Base-by-base conservation (phyloP, 2,329 filamentous ascomycete species). In the Botrytis medusae region DNA sequence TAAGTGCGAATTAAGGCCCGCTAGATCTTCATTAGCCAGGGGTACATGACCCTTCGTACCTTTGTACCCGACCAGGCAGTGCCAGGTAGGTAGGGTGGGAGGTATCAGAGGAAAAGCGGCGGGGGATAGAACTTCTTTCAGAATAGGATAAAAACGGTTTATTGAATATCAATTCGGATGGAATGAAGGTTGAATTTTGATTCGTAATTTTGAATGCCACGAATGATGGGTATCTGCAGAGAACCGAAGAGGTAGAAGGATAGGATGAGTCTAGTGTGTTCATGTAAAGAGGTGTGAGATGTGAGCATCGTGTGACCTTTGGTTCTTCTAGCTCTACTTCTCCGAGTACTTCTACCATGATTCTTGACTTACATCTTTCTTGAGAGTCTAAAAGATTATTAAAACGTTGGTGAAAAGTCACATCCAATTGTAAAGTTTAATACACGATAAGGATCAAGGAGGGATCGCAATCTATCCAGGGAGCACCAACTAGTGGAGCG, bases 21-120 rank as follows among this genome's bases (percentile, higher is more conserved):
- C 29, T 59, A 59, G 57, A 34, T 59, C 29, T 59, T 59, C 29
- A 59, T 32, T 32, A 62, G 60, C 42, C 61, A 63, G 61, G 61
- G 61, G 61, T 63, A 32, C 29, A 63, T 9, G 18, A 42, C 37
- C 60, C 22, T 62, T 62, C 25, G 60, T 62, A 62, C 37, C 34
- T 42, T n/a, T n/a, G 60, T 29, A 62, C 10, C 37, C 20, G 25
- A 37, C 12, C 60, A 42, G 25, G 37, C 9, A 25, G 37, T 37
- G 37, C 37, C 37, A 37, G 37, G 37, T 37, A 37, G 37, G n/a
- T n/a, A n/a, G n/a, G n/a, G n/a, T n/a, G n/a, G 37, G 37, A 37
- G 25, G 4, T 0, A 20, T 16, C 12, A 42, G 37, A 63, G 40
- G 37, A 63, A 63, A 63, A 63, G 61, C 61, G 61, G 61, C 61